Evolutionary conservation across 148 eudicot species (phyloP).

Genomic region (Rhododendron griersonianum): DNA sequence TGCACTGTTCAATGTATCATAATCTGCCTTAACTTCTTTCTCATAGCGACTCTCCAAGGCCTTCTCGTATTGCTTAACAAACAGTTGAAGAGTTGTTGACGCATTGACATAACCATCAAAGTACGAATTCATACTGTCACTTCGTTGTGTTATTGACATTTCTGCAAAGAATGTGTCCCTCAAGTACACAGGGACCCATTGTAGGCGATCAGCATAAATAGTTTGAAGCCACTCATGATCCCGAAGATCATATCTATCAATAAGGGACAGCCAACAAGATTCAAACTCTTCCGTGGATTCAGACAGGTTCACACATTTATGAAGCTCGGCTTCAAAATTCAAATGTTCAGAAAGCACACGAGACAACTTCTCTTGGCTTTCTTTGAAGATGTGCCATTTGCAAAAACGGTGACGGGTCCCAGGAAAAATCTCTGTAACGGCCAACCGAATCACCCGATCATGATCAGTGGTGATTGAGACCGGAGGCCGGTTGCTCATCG

Average conservation of each 20-base stretch:
- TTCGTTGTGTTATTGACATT: slow-evolving; percentile 44
- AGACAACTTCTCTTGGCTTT: slow-evolving; percentile 50
- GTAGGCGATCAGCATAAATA: slow-evolving; percentile 36
- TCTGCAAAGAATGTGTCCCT: slow-evolving; percentile 54
- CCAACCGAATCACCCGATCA: slow-evolving; percentile 40
- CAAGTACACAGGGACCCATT: slow-evolving; percentile 54
- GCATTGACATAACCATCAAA: slow-evolving; percentile 66
- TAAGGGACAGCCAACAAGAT: slow-evolving; percentile 46
- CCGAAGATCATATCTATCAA: slow-evolving; percentile 41
- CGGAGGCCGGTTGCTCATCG: slow-evolving; percentile 38
- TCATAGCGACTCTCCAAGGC: slow-evolving; percentile 55
- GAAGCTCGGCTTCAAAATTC: slow-evolving; percentile 49
- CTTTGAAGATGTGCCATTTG: slow-evolving; percentile 55
- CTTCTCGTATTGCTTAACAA: slow-evolving; percentile 50
- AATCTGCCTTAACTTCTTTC: slow-evolving; percentile 60
- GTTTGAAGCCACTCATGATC: slow-evolving; percentile 48
- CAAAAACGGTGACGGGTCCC: slow-evolving; percentile 43
- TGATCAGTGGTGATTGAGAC: slow-evolving; percentile 53
- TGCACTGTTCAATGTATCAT: slow-evolving; percentile 43
- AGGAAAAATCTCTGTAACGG: slow-evolving; percentile 42
- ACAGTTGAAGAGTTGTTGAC: slow-evolving; percentile 41
- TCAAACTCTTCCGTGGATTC: slow-evolving; percentile 53
- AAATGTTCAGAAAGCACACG: slow-evolving; percentile 34
- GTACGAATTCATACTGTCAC: slow-evolving; percentile 60
- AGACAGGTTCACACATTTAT: slow-evolving; percentile 48